Evolutionary conservation across 2,329 filamentous ascomycete genomes (phyloP), one percentile per base, ranked within the genome.

Genomic region (Huntiella moniliformis): DNA sequence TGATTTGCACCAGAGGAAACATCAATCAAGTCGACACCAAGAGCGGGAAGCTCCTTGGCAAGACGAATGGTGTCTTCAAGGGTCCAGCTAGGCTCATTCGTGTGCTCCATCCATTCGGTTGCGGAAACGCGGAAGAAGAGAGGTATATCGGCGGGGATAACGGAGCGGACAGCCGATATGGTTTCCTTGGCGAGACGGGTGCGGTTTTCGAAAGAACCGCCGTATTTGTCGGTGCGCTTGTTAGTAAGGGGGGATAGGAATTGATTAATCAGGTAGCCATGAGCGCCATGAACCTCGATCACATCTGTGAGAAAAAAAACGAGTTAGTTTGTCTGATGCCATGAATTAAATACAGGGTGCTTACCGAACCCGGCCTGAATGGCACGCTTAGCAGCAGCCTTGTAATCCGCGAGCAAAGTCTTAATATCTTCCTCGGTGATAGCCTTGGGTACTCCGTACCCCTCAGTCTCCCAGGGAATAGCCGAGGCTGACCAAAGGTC

Each of bases 21-120:
- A 58, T 95, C 87, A 28, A 94, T 68, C 12, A 93, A 65, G 58
- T 95, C 87, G 38, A 94, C 71, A 22, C 87, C 87, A 10, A 70
- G 66, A 0, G 70, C 72, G 0, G 82, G 80, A 1, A 95, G 70
- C 7, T 79, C 64, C 56, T 73, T 70, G 11, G 83, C 81, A n/a
- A 61, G 53, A 15, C 51, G 53, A 47, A 60, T 60, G 45, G 53
- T 58, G 52, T 86, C 71, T 38, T 78, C 70, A n/a, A 79, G 54
- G 4, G 74, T 77, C 84, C 84, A 93, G 17, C 64, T 68, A 5
- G 63, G 61, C 52, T 62, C 53, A 42, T 55, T 59, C 4, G 57
- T 52, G 54, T 58, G 57, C 52, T 77, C 70, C 61, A 76, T 67
- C 72, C 74, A 78, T 53, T 79, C 75, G 4, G 73, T 77, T 4